Conservation (phyloP, 352 stramenopile genomes). For the Phytophthora sp. region DNA sequence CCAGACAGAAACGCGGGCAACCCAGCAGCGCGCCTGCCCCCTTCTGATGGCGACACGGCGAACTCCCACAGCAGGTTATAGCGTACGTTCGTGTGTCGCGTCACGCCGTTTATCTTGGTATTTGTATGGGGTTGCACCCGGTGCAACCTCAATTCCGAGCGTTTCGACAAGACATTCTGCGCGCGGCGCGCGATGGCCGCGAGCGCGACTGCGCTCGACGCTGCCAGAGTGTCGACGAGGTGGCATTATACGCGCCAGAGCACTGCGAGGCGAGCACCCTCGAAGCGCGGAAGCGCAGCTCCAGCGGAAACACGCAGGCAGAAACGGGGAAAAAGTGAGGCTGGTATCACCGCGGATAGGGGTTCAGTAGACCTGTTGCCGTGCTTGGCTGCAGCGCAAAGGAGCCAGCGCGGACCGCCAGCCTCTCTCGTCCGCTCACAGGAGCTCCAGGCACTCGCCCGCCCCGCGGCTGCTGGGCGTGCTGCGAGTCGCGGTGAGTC, state of each 20-base stretch:
- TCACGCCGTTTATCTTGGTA: slow-evolving; percentile 38
- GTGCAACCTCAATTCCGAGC: slow-evolving; percentile 28
- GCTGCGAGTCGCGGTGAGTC: too few relatives aligned
- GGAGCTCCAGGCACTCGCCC: too few relatives aligned
- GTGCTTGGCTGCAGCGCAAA: slow-evolving; percentile 22
- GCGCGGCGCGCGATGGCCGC: too few relatives aligned
- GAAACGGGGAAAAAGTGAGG: slow-evolving; percentile 22
- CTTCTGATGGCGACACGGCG: slow-evolving; percentile 44
- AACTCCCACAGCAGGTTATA: slow-evolving; percentile 27
- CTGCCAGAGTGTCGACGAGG: too few relatives aligned
- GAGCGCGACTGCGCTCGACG: too few relatives aligned
- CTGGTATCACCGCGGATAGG: slow-evolving; percentile 22
- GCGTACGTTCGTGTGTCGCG: slow-evolving; percentile 50
- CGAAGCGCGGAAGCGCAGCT: not conserved
- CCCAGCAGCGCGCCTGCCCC: slow-evolving; percentile 33
- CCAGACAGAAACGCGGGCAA: slow-evolving; percentile 50
- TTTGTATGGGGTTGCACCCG: slow-evolving; percentile 36
- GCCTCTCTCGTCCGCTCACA: slow-evolving; percentile 7
- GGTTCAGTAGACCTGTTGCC: slow-evolving; percentile 17
- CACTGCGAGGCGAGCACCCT: not conserved
- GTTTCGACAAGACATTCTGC: slow-evolving; percentile 17
- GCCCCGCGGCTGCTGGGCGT: too few relatives aligned
- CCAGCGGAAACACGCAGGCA: slow-evolving; percentile 6
- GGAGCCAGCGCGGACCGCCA: slow-evolving; percentile 24
- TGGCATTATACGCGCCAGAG: too few relatives aligned